Conservation (phyloP, 371 early-diverging fungal genomes). For the Syncephalastrum sp. region DNA sequence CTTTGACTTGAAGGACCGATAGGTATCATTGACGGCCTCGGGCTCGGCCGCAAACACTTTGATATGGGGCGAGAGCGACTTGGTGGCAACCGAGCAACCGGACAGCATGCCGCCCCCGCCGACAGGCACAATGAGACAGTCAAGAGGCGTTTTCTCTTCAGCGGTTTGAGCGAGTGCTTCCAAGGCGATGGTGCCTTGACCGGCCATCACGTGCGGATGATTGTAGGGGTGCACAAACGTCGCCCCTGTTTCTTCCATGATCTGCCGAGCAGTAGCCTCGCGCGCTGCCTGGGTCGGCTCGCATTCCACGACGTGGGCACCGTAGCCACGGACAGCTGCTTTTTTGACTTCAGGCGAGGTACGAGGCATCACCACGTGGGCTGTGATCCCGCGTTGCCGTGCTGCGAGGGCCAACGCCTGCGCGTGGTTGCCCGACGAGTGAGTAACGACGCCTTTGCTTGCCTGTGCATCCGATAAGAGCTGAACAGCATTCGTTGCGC, state of each 20-base stretch:
- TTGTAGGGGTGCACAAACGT: conserved; percentile 49
- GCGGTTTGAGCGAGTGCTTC: conserved; percentile 48
- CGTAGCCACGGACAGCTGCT: conserved; percentile 52
- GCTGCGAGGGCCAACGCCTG: conserved; percentile 53
- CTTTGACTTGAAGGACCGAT: conserved; percentile 22
- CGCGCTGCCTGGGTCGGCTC: conserved; percentile 31
- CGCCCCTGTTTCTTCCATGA: conserved; percentile 32
- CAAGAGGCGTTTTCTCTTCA: conserved; percentile 30
- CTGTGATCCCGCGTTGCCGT: conserved; percentile 36
- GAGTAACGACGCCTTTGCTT: conserved; percentile 42
- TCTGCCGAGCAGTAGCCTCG: conserved; percentile 22
- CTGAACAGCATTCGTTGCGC: conserved; percentile 52
- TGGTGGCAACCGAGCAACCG: conserved; percentile 51
- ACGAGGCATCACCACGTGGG: conserved; percentile 56
- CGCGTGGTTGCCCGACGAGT: conserved; percentile 53
- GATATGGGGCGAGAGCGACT: conserved; percentile 29
- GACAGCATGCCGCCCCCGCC: conserved; percentile 64
- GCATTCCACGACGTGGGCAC: conserved; percentile 49
- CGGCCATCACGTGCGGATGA: conserved; percentile 53
- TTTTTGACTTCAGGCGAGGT: conserved; percentile 53
- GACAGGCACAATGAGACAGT: conserved; percentile 52
- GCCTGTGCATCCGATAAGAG: conserved; percentile 29
- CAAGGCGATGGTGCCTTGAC: conserved; percentile 59
- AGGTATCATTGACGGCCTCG: conserved; percentile 37
- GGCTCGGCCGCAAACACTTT: conserved; percentile 58